Conservation (phyloP, 306 rosid genomes). For the Canavalia gladiata region DNA sequence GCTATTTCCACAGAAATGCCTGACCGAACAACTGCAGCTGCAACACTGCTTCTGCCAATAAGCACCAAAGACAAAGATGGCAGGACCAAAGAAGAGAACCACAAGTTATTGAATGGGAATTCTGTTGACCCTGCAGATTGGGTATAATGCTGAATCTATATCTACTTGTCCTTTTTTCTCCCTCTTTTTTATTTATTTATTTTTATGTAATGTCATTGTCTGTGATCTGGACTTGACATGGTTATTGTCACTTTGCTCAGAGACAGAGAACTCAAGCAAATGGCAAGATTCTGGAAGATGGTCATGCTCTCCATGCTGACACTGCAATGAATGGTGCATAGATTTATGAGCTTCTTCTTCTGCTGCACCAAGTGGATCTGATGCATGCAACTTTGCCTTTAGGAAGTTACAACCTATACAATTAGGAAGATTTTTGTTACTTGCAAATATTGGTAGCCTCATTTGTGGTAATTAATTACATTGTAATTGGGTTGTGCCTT, state of each 20-base stretch:
- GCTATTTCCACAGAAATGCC: conserved; percentile 73
- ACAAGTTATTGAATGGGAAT: conserved; percentile 88
- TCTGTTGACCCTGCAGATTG: conserved; percentile 83
- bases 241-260: conserved; percentile 58
- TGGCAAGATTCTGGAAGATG: conserved; percentile 86
- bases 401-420: conserved; percentile 47
- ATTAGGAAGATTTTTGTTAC: conserved; percentile 46
- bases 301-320: conserved; percentile 70
- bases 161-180: conserved; percentile 19
- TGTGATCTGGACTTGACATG: conserved; percentile 46
- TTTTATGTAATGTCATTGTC: conserved; percentile 48
- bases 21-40: conserved; percentile 71
- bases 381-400: conserved; percentile 40
- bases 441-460: conserved; percentile 37
- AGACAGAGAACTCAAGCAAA: conserved; percentile 93
- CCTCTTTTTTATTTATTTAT: not conserved
- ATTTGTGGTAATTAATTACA: conserved; percentile 52
- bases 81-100: conserved; percentile 84
- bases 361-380: conserved; percentile 48
- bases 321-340: conserved; percentile 78
- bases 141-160: conserved; percentile 56
- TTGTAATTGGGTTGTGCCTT: conserved; percentile 54
- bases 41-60: conserved; percentile 70
- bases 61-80: conserved; percentile 84
- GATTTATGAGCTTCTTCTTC: conserved; percentile 47